phyloP scores from a whole-genome alignment of 441 rosid genomes.

The Adansonia gregorii region DNA sequence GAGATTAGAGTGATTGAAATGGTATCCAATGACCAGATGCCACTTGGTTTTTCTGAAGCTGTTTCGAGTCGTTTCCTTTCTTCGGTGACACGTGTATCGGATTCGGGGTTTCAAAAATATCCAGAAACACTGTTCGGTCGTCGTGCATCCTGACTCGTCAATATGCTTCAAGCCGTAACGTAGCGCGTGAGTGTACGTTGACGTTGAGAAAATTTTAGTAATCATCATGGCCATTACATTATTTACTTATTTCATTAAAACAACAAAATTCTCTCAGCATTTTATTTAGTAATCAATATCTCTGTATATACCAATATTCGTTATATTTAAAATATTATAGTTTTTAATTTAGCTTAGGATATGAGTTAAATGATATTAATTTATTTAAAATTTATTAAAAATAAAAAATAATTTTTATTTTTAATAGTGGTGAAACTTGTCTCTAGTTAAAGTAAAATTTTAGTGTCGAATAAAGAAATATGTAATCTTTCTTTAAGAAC shows the following conservation, averaged over 20 bases:
- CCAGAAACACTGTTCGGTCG: neutral
- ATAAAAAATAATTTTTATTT: no score
- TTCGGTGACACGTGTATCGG: neutral
- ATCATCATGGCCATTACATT: neutral
- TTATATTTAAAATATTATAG: no score
- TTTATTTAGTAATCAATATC: no score
- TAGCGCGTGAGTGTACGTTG: neutral
- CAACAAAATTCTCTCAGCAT: no score
- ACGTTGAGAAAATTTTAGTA: neutral
- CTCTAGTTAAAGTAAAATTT: neutral
- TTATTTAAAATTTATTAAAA: no score
- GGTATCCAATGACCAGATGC: neutral
- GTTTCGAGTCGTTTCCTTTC: slow-evolving; percentile 8
- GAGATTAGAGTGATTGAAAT: neutral
- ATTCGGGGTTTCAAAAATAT: neutral
- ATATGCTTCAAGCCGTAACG: neutral
- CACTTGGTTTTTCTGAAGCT: neutral
- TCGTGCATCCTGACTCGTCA: neutral
- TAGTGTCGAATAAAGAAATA: slow-evolving; percentile 19
- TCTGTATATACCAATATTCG: no score
- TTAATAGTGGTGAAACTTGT: neutral
- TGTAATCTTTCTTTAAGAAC: neutral
- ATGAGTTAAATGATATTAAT: no score
- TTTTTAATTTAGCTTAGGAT: no score
- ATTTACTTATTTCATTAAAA: neutral